Evolutionary conservation across 176 grass and related monocot genomes (phyloP), one percentile per base, ranked within the genome.

Genomic region (Alopecurus myosuroides): DNA sequence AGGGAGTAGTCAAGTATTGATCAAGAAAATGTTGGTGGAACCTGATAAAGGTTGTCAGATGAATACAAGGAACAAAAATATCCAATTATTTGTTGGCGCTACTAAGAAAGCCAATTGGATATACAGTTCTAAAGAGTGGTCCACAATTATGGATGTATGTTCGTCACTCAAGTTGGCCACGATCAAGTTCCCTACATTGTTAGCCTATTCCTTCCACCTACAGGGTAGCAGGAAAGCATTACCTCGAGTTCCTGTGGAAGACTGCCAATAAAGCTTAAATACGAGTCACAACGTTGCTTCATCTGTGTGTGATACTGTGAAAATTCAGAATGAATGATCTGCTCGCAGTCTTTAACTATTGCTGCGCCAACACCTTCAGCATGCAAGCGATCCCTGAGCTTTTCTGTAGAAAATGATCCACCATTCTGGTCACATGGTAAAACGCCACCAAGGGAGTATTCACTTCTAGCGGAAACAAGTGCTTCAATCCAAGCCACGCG

Each of bases 401-500:
- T 88, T 85, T 94, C 85, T 63, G 89, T 98, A 22, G 93, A 98
- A 87, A 98, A 90, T n/a, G 64, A 49, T 34, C 74, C 48, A 68
- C 92, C 88, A 63, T 81, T 86, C 77, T 83, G 83, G 22, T 79
- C 82, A 23, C 86, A 80, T 31, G 71, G 44, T 82, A 87, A 70
- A 79, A 35, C 68, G 33, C 57, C 90, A 81, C 77, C 72, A 26
- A 94, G 57, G 74, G 84, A 90, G 52, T 62, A 89, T 83, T 95
- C 91, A 81, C 87, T 91, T 82, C 93, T 91, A 22, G 93, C 91
- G 3, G 88, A 77, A 86, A 94, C 91, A 17, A 98, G 91, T 40
- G 96, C 89, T 86, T 95, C 91, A 62, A 98, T 95, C 96, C 96
- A 98, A 67, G 93, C 79, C 81, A 83, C 93, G 29, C 96, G 91